Base-by-base conservation (phyloP, 495 filamentous ascomycete species). In the Annulohypoxylon maeteangense region DNA sequence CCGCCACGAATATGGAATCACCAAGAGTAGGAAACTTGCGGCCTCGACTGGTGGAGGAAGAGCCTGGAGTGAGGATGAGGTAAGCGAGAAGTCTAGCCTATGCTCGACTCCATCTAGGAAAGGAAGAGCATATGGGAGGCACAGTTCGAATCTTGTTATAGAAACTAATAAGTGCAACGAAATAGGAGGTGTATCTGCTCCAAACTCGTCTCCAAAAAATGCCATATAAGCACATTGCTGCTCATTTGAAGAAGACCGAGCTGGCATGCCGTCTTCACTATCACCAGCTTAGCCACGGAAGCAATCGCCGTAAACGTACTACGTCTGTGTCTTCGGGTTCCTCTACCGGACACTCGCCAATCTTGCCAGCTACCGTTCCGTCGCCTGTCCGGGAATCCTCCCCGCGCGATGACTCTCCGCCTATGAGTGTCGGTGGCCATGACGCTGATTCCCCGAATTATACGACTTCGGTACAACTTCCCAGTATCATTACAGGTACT, bases 161-260 rank as follows among this genome's bases (percentile, higher is more conserved):
- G 54, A 53, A 23, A 74, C 51, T 58, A 63, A 75, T 72, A 68
- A 63, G 51, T 44, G 27, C 68, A 47, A 34, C 27, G 42, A 55
- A 68, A 70, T 71, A 94, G 91, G 92, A 94, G 82, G 86, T 89
- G n/a, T 94, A 94, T 78, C 88, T 94, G 38, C 87, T 94, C 67
- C 90, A 92, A 76, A 94, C 91, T 65, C 89, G 92, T 42, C 86
- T 91, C 77, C 90, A 93, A 70, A 93, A 93, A 81, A 92, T 94
- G 88, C 91, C 92, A 1, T 94, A 94, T 81, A 94, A 94, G 85
- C 92, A 94, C 72, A 94, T 94, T 75, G 92, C 92, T 62, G 87
- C 88, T 62, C 89, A 93, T 71, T 80, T 94, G 67, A 92, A 93
- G 79, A 94, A 94, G 83, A 94, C 92, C 4, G 92, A 94, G 82